Base-by-base conservation (phyloP, 1,284 basidiomycete species). In the Cerrena zonata region DNA sequence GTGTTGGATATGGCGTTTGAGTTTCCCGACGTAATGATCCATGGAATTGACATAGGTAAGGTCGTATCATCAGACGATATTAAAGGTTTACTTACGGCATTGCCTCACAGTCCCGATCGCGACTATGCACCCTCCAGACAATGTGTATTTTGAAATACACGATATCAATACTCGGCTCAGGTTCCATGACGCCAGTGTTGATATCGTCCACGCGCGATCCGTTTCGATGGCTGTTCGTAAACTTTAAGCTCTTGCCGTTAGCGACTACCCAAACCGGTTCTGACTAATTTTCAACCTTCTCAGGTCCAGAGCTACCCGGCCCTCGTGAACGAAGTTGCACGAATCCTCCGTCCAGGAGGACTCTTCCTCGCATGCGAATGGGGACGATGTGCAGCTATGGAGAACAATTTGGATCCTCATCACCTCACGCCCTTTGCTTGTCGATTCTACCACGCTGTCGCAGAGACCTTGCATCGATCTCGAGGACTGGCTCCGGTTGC, bases 31-130 rank as follows among this genome's bases (percentile, higher is more conserved):
- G 82, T 78, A 50, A 68, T 70, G 57, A 84, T 89, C 60, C 71
- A 77, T 56, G 87, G 83, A 45, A 63, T 87, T 49, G 87, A 90
- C 66, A 84, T 86, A 56, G 85, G 85, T 86, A 63, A 39, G 22
- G 21, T 39, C 10, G 25, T 48, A 5, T 23, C 45, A 30, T 45
- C 10, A 10, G 39, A 22, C 7, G 10, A 40, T 18, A 22, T 10
- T 40, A 40, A 26, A 34, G 7, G 19, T 41, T 39, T 39, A 25
- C 42, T 49, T 48, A 51, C 40, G n/a, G n/a, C 30, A 44, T 43
- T 21, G 27, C 52, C 45, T 48, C 22, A 5, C 59, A 88, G 85
- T 84, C 24, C 86, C 85, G 22, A 83, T 88, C 52, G 75, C 77
- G 39, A 84, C 83, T 0, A 72, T 78, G 55, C 76, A 76, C 54